Evolutionary conservation across 108 stramenopile genomes (phyloP).

Genomic region (Nannochloropsis oceanica): DNA sequence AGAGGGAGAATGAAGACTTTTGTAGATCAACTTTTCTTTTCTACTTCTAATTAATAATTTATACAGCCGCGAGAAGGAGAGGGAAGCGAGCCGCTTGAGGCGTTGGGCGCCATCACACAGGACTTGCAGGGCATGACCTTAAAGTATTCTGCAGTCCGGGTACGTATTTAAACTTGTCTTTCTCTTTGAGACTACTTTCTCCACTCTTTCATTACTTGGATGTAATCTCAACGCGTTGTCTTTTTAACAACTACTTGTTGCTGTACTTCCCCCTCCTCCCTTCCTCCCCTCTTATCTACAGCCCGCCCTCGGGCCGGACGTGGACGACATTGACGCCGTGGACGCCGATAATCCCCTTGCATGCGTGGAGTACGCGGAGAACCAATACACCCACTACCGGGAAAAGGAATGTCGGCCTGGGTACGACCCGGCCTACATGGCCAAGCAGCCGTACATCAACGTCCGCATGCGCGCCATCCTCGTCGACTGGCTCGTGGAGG

Average conservation of each 20-base stretch:
- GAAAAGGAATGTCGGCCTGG: conserved; percentile 54
- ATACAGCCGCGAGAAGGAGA: neutral
- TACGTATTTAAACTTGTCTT: neutral
- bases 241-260: neutral
- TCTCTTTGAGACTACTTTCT: neutral
- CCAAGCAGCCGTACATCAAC: conserved; percentile 66
- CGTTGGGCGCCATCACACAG: neutral
- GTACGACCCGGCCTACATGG: conserved; percentile 66
- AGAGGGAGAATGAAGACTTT: too few species aligned
- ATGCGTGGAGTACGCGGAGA: conserved; percentile 79
- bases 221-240: neutral
- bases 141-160: neutral
- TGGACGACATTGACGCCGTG: conserved; percentile 83
- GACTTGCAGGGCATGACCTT: neutral
- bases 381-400: conserved; percentile 82
- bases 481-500: conserved; percentile 96
- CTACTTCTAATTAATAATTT: too few species aligned
- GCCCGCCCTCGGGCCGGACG: conserved; percentile 7
- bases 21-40: too few species aligned
- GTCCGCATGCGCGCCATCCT: conserved; percentile 87
- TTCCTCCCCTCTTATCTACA: neutral
- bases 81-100: neutral
- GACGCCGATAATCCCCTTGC: conserved; percentile 82
- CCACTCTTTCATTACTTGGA: neutral
- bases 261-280: neutral